These are phyloP conservation scores for Puccinia polysora DNA, from an alignment of 1,284 basidiomycete species.

Conservation along the genomic window DNA sequence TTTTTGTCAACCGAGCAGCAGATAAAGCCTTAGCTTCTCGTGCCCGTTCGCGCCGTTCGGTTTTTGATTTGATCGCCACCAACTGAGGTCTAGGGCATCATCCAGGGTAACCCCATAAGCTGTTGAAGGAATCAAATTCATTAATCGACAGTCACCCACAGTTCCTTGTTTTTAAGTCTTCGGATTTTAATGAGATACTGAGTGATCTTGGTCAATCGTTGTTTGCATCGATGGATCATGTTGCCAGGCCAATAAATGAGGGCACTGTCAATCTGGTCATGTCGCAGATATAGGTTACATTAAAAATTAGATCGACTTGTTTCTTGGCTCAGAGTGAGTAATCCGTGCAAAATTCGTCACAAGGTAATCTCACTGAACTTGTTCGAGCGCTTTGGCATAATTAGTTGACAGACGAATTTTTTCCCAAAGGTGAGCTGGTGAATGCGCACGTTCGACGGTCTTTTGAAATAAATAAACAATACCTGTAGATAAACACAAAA, in stretches of 20 bases:
- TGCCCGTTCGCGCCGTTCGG: slow-evolving; percentile 86
- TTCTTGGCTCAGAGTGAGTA: no score
- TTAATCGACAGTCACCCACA: slow-evolving; percentile 60
- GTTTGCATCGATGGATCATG: slow-evolving; percentile 97
- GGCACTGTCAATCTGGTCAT: slow-evolving; percentile 77
- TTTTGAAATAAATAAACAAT: slow-evolving; percentile 94
- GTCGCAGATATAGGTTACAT: slow-evolving; percentile 7
- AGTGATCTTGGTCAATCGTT: slow-evolving; percentile 96
- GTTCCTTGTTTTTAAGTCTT: slow-evolving; percentile 76
- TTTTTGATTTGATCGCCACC: slow-evolving; percentile 93
- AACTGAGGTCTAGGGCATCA: slow-evolving; percentile 69
- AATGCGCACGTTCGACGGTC: slow-evolving; percentile 93
- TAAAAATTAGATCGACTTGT: no score
- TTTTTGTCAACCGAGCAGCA: slow-evolving; percentile 86
- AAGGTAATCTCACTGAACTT: slow-evolving; percentile 58
- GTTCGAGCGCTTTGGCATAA: slow-evolving; percentile 88
- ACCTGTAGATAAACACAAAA: slow-evolving; percentile 59
- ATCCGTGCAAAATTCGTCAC: no score
- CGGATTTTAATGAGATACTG: slow-evolving; percentile 99
- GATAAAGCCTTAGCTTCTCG: slow-evolving; percentile 93
- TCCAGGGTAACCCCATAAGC: background rate
- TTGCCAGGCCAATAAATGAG: slow-evolving; percentile 97
- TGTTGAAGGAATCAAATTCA: background rate
- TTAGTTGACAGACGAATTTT: slow-evolving; percentile 85
- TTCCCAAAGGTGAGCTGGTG: slow-evolving; percentile 96